Base-by-base conservation (phyloP, 345 rosid species). In the Eucalyptus marginata region DNA sequence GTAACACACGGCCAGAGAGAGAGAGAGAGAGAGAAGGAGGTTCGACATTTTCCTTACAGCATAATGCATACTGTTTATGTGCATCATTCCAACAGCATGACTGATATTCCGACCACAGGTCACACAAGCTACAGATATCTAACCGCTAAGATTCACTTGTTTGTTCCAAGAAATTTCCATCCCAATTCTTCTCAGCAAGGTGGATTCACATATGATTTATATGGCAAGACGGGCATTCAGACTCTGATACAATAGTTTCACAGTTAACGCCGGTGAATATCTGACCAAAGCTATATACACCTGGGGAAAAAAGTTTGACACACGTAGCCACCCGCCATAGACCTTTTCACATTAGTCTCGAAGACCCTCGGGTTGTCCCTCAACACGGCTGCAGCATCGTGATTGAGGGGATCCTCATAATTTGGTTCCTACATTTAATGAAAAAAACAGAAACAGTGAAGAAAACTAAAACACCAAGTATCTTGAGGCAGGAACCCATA, bases 381-480 rank as follows among this genome's bases (percentile, higher is more conserved):
- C 93, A 98, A 93, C 80, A 97, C 94, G 24, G 94, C 96, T 80
- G 99, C 99, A 22, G 98, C 99, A 25, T 98, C 99, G 46, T 96
- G 97, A 91, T 98, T 97, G 88, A 98, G 96, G 8, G 99, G 99
- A 93, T 97, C 99, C 93, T 96, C 99, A 22, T 80, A 93, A 91
- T 98, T 98, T 16, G 99, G 99, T 88, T 96, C 99, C 99, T 98
- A 76, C 47, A 40, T 36, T 40, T 76, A 40, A 94, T 80, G 88
- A 25, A 51, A 40, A 80, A 87, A 81, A 49, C 66, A 68, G 84
- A 24, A 50, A 66, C 71, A 44, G 94, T 71, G 89, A 31, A 49
- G 43, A 76, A 87, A 58, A 44, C 50, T 51, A 86, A 27, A 50
- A 76, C 71, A 51, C 43, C 52, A 51, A 79, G 29, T 68, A 52